These are phyloP conservation scores for Penicillium sp. DNA, from an alignment of 2,329 filamentous ascomycete species.

Conservation along the genomic window DNA sequence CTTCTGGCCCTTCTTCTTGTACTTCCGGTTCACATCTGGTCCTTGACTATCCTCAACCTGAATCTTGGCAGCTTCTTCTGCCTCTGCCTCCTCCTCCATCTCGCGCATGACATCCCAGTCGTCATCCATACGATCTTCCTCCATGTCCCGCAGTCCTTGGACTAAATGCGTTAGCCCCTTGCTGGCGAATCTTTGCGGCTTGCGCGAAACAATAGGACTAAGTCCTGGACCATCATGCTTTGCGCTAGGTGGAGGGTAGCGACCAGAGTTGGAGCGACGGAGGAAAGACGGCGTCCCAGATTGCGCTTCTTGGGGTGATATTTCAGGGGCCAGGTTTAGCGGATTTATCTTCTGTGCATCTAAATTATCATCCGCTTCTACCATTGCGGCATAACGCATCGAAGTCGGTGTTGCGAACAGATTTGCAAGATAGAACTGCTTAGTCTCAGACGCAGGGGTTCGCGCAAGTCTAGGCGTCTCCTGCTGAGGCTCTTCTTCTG, in stretches of 20 bases:
- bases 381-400: slow-evolving; percentile 43
- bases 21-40: slow-evolving; percentile 21
- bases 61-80: slow-evolving; percentile 29
- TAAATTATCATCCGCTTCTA: slow-evolving; percentile 34
- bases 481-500: slow-evolving; percentile 30
- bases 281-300: slow-evolving; percentile 44
- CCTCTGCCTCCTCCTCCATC: slow-evolving; percentile 41
- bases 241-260: slow-evolving; percentile 22
- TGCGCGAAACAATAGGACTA: slow-evolving; percentile 42
- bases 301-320: slow-evolving; percentile 18
- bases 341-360: slow-evolving; percentile 6
- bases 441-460: slow-evolving; percentile 46
- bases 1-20: slow-evolving; percentile 53
- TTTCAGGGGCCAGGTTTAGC: slow-evolving; percentile 5
- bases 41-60: slow-evolving; percentile 42
- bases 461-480: slow-evolving; percentile 29
- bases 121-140: slow-evolving; percentile 44
- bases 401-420: slow-evolving; percentile 50
- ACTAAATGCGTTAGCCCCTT: slow-evolving; percentile 43
- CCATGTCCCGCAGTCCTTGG: slow-evolving; percentile 41
- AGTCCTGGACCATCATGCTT: slow-evolving; percentile 20
- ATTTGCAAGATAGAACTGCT: slow-evolving; percentile 46
- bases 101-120: slow-evolving; percentile 47
- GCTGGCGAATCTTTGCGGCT: slow-evolving; percentile 39
- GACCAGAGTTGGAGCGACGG: slow-evolving; percentile 38